Conservation (phyloP, 2,329 filamentous ascomycete species). For the Diplodia scrobiculata region DNA sequence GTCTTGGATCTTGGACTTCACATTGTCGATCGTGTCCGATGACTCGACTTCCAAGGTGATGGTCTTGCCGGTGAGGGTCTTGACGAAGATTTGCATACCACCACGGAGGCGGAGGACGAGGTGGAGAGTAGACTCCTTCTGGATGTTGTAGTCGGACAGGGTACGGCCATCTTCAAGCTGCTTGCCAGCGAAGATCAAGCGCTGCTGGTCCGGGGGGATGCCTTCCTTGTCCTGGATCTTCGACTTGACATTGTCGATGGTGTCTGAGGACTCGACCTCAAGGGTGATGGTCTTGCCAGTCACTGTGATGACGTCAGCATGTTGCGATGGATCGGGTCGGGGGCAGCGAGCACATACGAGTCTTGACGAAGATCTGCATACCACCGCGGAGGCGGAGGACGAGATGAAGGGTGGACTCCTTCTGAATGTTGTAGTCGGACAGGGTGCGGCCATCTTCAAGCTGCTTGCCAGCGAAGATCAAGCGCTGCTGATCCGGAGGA, state of each 20-base stretch:
- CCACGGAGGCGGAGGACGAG: constrained; percentile 72
- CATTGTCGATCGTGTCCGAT: constrained; percentile 91
- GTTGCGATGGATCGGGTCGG: constrained; percentile 37
- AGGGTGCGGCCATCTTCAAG: constrained; percentile 92
- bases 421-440: constrained; percentile 94
- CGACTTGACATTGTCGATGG: constrained; percentile 47
- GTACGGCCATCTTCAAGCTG: constrained; percentile 61
- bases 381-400: constrained; percentile 71
- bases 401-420: constrained; percentile 72
- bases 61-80: constrained; percentile 64
- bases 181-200: constrained; percentile 61
- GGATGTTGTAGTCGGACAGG: constrained; percentile 59
- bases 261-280: constrained; percentile 46
- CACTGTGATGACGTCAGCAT: constrained; percentile 48
- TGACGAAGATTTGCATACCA: constrained; percentile 66
- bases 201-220: constrained; percentile 61
- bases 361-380: constrained; percentile 67
- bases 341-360: constrained; percentile 41
- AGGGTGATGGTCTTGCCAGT: constrained; percentile 60
- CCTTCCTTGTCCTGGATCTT: constrained; percentile 62
- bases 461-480: constrained; percentile 97
- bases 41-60: constrained; percentile 68
- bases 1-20: constrained; percentile 96
- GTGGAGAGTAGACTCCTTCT: constrained; percentile 69
- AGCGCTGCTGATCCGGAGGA: constrained; percentile 91